Conservation (phyloP, 352 stramenopile genomes). For the Phytophthora lateralis region DNA sequence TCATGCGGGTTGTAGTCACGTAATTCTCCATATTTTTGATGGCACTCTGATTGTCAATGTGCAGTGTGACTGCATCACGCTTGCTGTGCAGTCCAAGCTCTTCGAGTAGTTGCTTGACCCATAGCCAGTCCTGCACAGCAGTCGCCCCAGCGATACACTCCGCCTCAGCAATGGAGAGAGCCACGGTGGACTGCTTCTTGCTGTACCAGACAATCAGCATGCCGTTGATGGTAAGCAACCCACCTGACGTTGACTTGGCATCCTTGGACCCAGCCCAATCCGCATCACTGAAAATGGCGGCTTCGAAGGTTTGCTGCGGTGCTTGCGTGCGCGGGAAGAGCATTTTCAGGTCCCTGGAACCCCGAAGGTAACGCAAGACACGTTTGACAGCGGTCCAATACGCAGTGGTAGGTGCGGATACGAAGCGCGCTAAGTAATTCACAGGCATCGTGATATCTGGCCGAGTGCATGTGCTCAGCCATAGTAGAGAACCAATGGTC, state of each 20-base stretch:
- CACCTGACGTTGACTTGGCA: constrained; percentile 17
- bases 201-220: constrained; percentile 16
- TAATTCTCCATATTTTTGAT: constrained; percentile 21
- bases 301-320: neutral
- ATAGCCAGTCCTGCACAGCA: constrained; percentile 14
- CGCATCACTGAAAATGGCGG: constrained; percentile 10
- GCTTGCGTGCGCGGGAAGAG: constrained; percentile 1
- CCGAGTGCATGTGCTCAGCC: neutral
- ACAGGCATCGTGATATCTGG: constrained; percentile 9
- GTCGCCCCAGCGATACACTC: constrained; percentile 10
- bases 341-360: too few relatives aligned
- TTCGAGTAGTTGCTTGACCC: constrained; percentile 4
- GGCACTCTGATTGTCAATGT: constrained; percentile 17
- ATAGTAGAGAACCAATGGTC: constrained; percentile 4
- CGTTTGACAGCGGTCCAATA: constrained; percentile 6
- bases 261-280: constrained; percentile 14
- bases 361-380: neutral
- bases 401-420: neutral
- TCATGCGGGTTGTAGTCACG: constrained; percentile 1
- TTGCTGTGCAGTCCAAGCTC: constrained; percentile 6
- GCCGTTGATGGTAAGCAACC: constrained; percentile 4
- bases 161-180: constrained; percentile 6
- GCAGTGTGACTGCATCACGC: neutral
- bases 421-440: constrained; percentile 5
- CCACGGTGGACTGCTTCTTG: constrained; percentile 16